Evolutionary conservation across 2,329 filamentous ascomycete genomes (phyloP).

Genomic region (Xylariaceae sp.): DNA sequence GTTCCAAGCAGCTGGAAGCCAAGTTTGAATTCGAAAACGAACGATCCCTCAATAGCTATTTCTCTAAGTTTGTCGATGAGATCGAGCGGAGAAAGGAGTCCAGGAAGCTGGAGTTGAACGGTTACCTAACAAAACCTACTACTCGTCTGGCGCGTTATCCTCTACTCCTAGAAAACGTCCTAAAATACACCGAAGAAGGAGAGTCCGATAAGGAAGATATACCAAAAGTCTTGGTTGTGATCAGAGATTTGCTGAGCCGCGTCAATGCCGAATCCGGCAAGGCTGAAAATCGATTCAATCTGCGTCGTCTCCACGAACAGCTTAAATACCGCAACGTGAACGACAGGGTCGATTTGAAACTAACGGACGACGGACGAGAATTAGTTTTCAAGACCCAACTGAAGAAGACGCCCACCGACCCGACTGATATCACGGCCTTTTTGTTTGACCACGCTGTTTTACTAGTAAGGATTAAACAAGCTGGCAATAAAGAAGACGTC

Average conservation of each 20-base stretch:
- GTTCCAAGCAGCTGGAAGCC: conserved; percentile 89
- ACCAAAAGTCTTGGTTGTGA: conserved; percentile 80
- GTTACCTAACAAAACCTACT: conserved; percentile 95
- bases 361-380: conserved; percentile 90
- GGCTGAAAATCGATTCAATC: conserved; percentile 94
- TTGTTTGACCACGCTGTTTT: conserved; percentile 95
- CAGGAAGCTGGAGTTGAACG: conserved; percentile 92
- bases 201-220: conserved; percentile 90
- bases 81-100: conserved; percentile 95
- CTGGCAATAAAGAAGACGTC: conserved; percentile 89
- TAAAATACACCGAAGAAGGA: conserved; percentile 86
- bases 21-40: conserved; percentile 99
- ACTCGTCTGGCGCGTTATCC: conserved; percentile 93
- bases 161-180: conserved; percentile 81
- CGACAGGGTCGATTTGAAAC: conserved; percentile 87
- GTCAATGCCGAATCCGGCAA: conserved; percentile 96
- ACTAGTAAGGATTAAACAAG: conserved; percentile 83
- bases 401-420: conserved; percentile 88
- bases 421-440: conserved; percentile 87
- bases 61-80: conserved; percentile 90
- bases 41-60: conserved; percentile 77
- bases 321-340: conserved; percentile 78
- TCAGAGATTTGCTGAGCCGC: conserved; percentile 78
- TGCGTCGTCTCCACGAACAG: conserved; percentile 86
- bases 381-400: conserved; percentile 90